Evolutionary conservation across 148 eudicot species (phyloP), one percentile per base, ranked within the genome.

Genomic region (Fallopia convolvulus): DNA sequence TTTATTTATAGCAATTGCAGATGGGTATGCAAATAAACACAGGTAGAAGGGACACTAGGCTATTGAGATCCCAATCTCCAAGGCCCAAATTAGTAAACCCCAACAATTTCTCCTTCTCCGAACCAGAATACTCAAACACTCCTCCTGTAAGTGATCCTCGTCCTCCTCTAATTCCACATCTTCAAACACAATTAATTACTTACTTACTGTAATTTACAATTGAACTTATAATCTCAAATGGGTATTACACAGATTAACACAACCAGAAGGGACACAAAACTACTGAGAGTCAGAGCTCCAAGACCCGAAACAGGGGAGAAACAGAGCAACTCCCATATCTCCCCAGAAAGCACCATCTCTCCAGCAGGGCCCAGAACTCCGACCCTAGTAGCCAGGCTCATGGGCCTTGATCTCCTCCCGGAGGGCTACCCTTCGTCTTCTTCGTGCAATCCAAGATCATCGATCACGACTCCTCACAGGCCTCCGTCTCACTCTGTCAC

Each of bases 351-450:
- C 44, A 86, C 83, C 53, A 70, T 44, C 23, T 73, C 75, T n/a
- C 55, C 75, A 1, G 77, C 74, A 17, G 77, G 84, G 36, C 74
- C 90, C 33, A 90, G 87, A 77, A 88, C 94, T 12, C 94, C 94
- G 18, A 88, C 52, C 39, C 83, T 90, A 2, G 90, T 90, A 3
- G 94, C 94, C 15, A 84, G 91, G 74, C 79, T 90, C 3, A 90
- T 90, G 94, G 94, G 94, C 10, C 90, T 90, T 6, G 94, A 90
- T 70, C 77, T 84, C 39, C 88, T 90, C 20, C 94, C 94, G 12
- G 89, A 88, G 61, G 78, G 15, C 72, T 52, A 55, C 32, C 82
- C 86, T 23, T 78, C 86, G 61, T 76, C 86, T 30, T 61, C 70
- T 12, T 14, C 44, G 3, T 68, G 44, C 21, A 68, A 46, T 68